phyloP scores from a whole-genome alignment of 148 eudicot species.

The Camellia sinensis region DNA sequence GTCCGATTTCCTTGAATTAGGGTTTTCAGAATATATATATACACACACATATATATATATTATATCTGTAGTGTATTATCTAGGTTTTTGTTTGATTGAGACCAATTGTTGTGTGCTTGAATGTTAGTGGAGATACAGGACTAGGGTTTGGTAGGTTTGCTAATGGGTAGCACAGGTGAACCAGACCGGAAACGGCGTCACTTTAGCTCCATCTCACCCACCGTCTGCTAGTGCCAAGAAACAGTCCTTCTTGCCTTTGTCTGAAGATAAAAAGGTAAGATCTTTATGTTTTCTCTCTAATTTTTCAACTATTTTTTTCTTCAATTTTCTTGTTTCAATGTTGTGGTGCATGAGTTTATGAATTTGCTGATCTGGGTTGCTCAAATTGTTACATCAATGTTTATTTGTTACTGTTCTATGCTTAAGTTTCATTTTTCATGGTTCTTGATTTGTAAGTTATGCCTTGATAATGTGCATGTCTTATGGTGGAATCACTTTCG shows the following conservation, averaged over 20 bases:
- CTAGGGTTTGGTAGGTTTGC: conserved; percentile 19
- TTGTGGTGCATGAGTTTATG: not conserved
- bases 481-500: not conserved
- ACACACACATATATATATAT: not conserved
- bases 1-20: not conserved
- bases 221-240: conserved; percentile 59
- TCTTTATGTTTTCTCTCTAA: not conserved
- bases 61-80: not conserved
- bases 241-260: conserved; percentile 47
- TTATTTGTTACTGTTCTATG: not conserved
- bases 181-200: conserved; percentile 78
- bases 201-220: conserved; percentile 65
- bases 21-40: not conserved
- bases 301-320: not conserved
- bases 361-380: conserved; percentile 11
- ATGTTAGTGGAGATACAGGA: conserved; percentile 9
- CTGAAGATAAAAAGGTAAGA: conserved; percentile 78
- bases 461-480: not conserved
- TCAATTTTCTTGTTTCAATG: not conserved
- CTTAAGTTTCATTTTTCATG: not conserved
- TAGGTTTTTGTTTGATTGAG: conserved; percentile 1
- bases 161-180: conserved; percentile 80
- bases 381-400: not conserved
- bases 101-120: conserved; percentile 1
- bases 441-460: not conserved